A percentile compares a stretch with the other conserved stretches of the same genome.
These are phyloP conservation scores for Pleurotus tuoliensis DNA, from an alignment of 768 basidiomycete genomes.

Conservation along the genomic window DNA sequence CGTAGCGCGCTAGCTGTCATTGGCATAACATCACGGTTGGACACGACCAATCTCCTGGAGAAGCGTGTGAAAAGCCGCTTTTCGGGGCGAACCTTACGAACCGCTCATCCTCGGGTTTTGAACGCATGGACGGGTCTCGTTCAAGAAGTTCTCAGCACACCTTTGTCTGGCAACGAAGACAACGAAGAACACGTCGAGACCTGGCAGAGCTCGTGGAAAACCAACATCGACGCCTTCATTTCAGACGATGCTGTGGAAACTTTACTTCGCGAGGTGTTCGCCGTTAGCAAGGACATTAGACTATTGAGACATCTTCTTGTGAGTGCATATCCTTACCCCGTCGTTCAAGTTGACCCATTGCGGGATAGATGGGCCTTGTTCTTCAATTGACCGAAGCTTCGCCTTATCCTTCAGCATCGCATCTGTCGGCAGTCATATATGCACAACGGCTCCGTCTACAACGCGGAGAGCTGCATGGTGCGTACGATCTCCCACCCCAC, in stretches of 20 bases:
- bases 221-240: constrained; percentile 54
- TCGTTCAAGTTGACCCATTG: not conserved
- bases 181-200: constrained; percentile 28
- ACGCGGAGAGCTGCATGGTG: constrained; percentile 54
- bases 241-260: constrained; percentile 40
- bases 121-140: constrained; percentile 49
- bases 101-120: constrained; percentile 53
- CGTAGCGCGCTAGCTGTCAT: constrained; percentile 78
- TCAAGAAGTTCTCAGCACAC: constrained; percentile 38
- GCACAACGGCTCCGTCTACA: constrained; percentile 55
- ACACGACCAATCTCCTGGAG: constrained; percentile 85
- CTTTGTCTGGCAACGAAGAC: constrained; percentile 15
- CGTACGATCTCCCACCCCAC: constrained; percentile 14
- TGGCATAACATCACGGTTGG: constrained; percentile 82
- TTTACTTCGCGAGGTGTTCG: constrained; percentile 54
- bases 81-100: constrained; percentile 85
- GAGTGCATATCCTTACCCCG: constrained; percentile 5
- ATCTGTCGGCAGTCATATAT: constrained; percentile 37
- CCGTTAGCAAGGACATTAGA: constrained; percentile 56
- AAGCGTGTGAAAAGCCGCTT: constrained; percentile 98
- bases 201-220: constrained; percentile 62
- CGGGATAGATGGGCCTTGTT: constrained; percentile 38
- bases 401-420: constrained; percentile 49
- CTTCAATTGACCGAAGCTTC: constrained; percentile 42
- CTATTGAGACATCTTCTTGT: constrained; percentile 61